A percentile compares a stretch with the other conserved stretches of the same genome.
Evolutionary conservation across 139 green algal genomes (phyloP).

Genomic region (Auxenochlorella pyrenoidosa): DNA sequence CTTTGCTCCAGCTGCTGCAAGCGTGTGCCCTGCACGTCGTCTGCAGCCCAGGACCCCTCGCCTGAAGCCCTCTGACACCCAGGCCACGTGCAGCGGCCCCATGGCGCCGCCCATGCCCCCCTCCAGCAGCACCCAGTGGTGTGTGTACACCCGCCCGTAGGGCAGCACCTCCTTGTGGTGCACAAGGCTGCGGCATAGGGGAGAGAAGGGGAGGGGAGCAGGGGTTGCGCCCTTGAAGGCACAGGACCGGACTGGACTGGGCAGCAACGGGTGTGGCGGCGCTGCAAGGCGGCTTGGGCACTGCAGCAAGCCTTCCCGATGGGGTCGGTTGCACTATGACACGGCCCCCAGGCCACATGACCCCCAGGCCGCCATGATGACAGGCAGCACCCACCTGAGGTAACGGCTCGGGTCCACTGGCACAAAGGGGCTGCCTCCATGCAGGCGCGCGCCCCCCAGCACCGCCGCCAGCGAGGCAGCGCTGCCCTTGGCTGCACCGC

Average conservation of each 20-base stretch:
- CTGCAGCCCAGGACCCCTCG: neutral
- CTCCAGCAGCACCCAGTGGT: neutral
- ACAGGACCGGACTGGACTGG: too few species aligned
- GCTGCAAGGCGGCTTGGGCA: neutral
- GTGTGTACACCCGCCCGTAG: neutral
- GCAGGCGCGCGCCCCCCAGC: neutral
- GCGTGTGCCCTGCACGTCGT: neutral
- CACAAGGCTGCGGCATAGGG: neutral
- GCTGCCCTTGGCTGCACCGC: too few species aligned
- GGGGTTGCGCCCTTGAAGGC: too few species aligned
- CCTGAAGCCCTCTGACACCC: conserved; percentile 3
- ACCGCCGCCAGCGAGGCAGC: neutral
- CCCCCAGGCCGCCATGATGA: neutral
- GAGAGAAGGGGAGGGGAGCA: neutral
- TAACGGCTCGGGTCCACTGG: neutral
- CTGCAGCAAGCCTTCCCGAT: neutral
- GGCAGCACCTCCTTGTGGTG: neutral
- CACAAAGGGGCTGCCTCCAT: conserved; percentile 7
- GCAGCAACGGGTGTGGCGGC: neutral
- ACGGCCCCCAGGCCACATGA: too few species aligned
- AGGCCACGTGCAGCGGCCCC: neutral
- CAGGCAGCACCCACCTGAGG: neutral
- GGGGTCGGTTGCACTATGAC: neutral
- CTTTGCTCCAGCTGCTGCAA: too few species aligned
- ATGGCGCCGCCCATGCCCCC: neutral